Evolutionary conservation across 2,329 filamentous ascomycete genomes (phyloP), one percentile per base, ranked within the genome.

Genomic region (Arthrobotrys megalospora): DNA sequence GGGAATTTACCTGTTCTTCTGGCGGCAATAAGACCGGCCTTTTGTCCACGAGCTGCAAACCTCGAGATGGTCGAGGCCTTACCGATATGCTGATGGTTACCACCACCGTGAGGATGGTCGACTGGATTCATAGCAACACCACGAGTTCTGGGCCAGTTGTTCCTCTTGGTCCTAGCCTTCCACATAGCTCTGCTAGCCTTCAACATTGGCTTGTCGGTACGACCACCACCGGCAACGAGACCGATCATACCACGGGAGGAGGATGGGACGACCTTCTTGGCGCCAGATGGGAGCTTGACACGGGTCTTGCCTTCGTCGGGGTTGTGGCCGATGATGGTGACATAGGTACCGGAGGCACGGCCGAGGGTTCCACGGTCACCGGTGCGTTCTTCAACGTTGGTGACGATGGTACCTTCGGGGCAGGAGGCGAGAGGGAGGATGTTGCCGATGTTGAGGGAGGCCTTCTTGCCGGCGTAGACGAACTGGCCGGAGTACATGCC

Each of bases 51-150:
- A 87, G 91, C 92, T 85, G 96, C 96, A 89, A 97, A 97, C 87
- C 96, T 92, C 84, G 93, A 97, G 88, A 99, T 99, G 86, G 96
- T 99, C 83, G 96, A 99, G 85, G 96, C 96, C 90, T 99, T 98
- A 92, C 96, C 94, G 86, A 97, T 97, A 88, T 99, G 96, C 90
- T 99, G 96, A 88, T 99, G 96, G 91, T 99, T 98, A 97, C 96
- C 95, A 93, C 92, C 92, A 93, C 93, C 93, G 91, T 96, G 93
- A 87, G 93, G 93, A 91, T 99, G 96, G 89, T 99, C 96, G 85
- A 99, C 96, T 85, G 96, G 96, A 90, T 99, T 99, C 96, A 99
- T 99, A 88, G 96, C 96, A 92, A 99, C 96, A 97, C 96, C 96
- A 96, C 96, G 95, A 90, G 96, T 99, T 93, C 97, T 97, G 88